Evolutionary conservation across 495 filamentous ascomycete genomes (phyloP).

Genomic region (Entonaema liquescens): DNA sequence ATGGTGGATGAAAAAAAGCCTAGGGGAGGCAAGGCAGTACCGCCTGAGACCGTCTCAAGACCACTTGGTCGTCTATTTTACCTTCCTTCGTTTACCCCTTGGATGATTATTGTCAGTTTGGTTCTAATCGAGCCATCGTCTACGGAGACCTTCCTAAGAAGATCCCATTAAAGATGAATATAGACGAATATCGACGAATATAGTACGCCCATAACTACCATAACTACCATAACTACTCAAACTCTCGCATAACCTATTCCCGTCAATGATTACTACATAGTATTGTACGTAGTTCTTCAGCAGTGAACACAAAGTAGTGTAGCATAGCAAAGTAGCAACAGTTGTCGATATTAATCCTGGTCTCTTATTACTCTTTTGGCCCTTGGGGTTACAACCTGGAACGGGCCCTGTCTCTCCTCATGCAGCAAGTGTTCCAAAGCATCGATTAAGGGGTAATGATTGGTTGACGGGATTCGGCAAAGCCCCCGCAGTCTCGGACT

Average conservation of each 20-base stretch:
- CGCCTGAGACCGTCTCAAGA: constrained; percentile 9
- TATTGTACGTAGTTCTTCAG: background rate
- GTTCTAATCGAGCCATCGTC: background rate
- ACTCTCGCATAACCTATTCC: background rate
- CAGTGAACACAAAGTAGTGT: background rate
- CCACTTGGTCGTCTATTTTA: constrained; percentile 12
- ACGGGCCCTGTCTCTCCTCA: constrained; percentile 49
- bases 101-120: constrained; percentile 18
- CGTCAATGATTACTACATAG: background rate
- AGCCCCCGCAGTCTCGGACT: constrained; percentile 46
- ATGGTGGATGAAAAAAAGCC: constrained; percentile 20
- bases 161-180: background rate
- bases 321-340: constrained; percentile 1
- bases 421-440: constrained; percentile 55
- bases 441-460: constrained; percentile 44
- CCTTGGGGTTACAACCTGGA: constrained; percentile 45
- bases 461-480: constrained; percentile 47
- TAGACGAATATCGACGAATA: background rate
- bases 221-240: background rate
- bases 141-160: background rate
- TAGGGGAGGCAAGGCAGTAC: constrained; percentile 19
- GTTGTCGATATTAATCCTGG: constrained; percentile 12
- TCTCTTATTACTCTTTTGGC: constrained; percentile 5
- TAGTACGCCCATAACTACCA: background rate
- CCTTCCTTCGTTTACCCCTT: constrained; percentile 23